A percentile compares a stretch with the other conserved stretches of the same genome.
phyloP scores from a whole-genome alignment of 202 grass and related monocot species.

The Elaeis oleifera region DNA sequence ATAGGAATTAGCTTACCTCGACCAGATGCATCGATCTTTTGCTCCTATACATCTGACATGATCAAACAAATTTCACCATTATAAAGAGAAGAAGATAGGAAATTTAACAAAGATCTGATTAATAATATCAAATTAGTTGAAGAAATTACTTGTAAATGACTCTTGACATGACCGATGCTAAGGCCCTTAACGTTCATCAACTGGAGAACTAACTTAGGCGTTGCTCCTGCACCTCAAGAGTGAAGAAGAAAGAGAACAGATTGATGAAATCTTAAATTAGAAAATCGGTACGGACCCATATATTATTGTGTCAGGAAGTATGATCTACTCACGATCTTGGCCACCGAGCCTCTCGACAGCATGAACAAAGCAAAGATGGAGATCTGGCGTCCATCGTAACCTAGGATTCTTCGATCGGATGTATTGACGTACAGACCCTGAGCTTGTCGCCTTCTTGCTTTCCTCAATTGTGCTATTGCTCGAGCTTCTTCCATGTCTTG shows the following conservation, averaged over 20 bases:
- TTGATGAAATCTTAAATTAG: too few species aligned
- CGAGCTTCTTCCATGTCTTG: slow-evolving; percentile 18
- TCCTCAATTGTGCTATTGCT: slow-evolving; percentile 50
- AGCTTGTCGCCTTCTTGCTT: neutral
- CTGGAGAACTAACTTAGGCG: slow-evolving; percentile 62
- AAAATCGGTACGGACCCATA: neutral
- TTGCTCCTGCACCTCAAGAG: slow-evolving; percentile 33
- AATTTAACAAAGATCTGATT: too few species aligned
- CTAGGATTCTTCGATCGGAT: slow-evolving; percentile 62
- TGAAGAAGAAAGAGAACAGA: neutral
- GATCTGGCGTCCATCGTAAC: slow-evolving; percentile 64
- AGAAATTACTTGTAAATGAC: slow-evolving; percentile 52
- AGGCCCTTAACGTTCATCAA: slow-evolving; percentile 67
- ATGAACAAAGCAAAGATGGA: slow-evolving; percentile 51
- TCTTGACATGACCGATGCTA: slow-evolving; percentile 77
- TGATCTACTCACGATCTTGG: slow-evolving; percentile 44
- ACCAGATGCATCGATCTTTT: slow-evolving; percentile 52
- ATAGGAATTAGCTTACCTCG: slow-evolving; percentile 20
- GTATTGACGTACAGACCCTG: slow-evolving; percentile 37
- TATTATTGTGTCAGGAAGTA: too few species aligned
- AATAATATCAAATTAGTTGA: neutral
- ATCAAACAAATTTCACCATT: neutral
- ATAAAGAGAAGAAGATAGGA: neutral
- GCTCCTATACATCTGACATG: slow-evolving; percentile 60
- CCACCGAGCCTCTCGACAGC: slow-evolving; percentile 61